phyloP scores from a whole-genome alignment of 495 filamentous ascomycete genomes.

The Talaromyces wortmannii region DNA sequence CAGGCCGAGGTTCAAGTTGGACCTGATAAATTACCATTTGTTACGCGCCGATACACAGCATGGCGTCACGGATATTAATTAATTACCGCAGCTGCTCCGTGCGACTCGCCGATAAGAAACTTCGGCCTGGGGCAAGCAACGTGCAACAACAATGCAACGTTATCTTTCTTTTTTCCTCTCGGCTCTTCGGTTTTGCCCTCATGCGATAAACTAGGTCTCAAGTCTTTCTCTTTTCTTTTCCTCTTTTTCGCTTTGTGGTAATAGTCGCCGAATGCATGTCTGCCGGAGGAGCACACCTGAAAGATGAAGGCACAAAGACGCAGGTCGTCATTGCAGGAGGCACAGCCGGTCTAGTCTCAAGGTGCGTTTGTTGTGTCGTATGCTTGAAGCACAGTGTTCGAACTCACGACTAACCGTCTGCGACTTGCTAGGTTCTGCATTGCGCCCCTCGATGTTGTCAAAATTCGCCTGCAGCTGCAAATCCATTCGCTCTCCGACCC shows the following conservation, averaged over 20 bases:
- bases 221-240: not conserved
- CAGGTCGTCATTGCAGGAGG: conserved; percentile 83
- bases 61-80: no score
- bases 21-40: not conserved
- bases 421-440: conserved; percentile 62
- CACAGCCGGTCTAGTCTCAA: conserved; percentile 81
- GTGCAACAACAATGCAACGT: not conserved
- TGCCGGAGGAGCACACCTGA: conserved; percentile 64
- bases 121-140: not conserved
- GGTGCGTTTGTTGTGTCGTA: conserved; percentile 32
- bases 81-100: no score
- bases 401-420: conserved; percentile 61
- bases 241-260: not conserved
- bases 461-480: conserved; percentile 93
- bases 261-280: conserved; percentile 56
- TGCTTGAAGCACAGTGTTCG: conserved; percentile 52
- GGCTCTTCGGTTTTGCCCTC: not conserved
- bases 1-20: not conserved
- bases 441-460: conserved; percentile 90
- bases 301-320: conserved; percentile 84
- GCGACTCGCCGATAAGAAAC: not conserved
- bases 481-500: conserved; percentile 72
- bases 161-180: not conserved
- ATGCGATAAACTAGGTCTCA: not conserved
- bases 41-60: not conserved